These are phyloP conservation scores for Triticum monococcum DNA, from an alignment of 176 grass and related monocot species.

Conservation along the genomic window DNA sequence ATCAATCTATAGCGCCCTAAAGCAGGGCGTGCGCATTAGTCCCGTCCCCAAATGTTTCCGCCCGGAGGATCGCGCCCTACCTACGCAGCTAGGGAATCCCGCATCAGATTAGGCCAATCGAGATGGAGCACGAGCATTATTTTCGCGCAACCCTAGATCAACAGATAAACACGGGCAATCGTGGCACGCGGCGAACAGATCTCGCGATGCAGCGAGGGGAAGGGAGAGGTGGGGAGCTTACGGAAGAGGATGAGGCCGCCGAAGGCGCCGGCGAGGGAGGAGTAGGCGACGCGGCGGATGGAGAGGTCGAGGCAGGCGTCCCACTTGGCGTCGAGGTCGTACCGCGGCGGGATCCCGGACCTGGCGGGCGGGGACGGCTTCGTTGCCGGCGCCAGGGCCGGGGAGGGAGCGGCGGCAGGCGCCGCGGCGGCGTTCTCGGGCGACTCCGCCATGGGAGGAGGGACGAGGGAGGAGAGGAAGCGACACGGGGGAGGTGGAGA, in stretches of 20 bases:
- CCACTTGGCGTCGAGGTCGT: constrained; percentile 89
- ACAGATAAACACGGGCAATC: not conserved
- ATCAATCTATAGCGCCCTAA: not conserved
- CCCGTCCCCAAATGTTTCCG: too few species aligned
- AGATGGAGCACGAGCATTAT: not conserved
- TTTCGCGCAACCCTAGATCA: not conserved
- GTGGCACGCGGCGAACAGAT: constrained; percentile 4
- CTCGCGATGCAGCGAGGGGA: not conserved
- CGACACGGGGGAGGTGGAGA: constrained; percentile 25
- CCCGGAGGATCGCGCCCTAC: too few species aligned
- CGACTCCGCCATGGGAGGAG: constrained; percentile 62
- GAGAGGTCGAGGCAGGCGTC: constrained; percentile 88
- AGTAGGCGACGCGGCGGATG: constrained; percentile 83
- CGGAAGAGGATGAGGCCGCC: constrained; percentile 77
- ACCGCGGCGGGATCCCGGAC: constrained; percentile 50
- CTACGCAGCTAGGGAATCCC: too few species aligned
- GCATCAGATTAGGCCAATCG: not conserved
- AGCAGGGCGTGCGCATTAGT: not conserved
- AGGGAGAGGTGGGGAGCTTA: constrained; percentile 14
- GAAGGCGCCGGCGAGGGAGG: constrained; percentile 81
- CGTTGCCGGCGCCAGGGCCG: not conserved
- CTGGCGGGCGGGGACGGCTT: constrained; percentile 8
- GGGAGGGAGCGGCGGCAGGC: not conserved
- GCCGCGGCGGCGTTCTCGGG: constrained; percentile 40
- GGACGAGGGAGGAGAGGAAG: not conserved